Base-by-base conservation (phyloP, 2,329 filamentous ascomycete species). In the Fusarium napiforme region DNA sequence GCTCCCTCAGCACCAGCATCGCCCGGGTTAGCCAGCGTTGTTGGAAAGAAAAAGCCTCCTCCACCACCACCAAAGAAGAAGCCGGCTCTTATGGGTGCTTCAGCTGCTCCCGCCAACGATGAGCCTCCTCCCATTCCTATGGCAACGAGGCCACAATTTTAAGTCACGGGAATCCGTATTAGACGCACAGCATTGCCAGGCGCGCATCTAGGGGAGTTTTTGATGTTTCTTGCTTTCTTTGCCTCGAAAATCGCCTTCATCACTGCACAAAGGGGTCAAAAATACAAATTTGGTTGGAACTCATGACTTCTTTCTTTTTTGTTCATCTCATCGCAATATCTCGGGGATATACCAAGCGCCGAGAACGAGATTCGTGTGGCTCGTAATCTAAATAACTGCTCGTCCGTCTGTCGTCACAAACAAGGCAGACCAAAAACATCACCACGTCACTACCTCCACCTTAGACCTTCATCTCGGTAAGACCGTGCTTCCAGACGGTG, bases 401-500 rank as follows among this genome's bases (percentile, higher is more conserved):
- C 46, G 55, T 63, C 71, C 65, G 56, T 71, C 63, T 72, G 63
- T 74, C 62, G 61, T 78, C 52, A 59, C 60, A 64, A 52, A 52
- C 43, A 59, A 39, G 57, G 40, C 68, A 72, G 64, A 69, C 55
- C 71, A 65, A 56, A 66, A 73, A 71, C 67, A 64, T 64, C 49
- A 65, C 55, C 58, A 69, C 49, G 64, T 40, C 36, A 71, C 60
- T 46, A 40, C 62, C 32, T 52, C 42, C 52, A 64, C 21, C 77
- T 88, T 96, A 99, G 78, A 98, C 95, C 93, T 99, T 98, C 88
- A 91, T 91, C 87, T 93, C 92, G 78, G 86, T 87, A 75, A 98
- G 85, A 81, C 96, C 96, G 87, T 98, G 93, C 91, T 98, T 98
- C 96, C 95, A 98, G 87, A 97, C 86, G 77, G 91, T 93, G 79